A percentile compares a stretch with the other conserved stretches of the same genome.
phyloP scores from a whole-genome alignment of 495 filamentous ascomycete species.

The Jackrogersella multiformis region DNA sequence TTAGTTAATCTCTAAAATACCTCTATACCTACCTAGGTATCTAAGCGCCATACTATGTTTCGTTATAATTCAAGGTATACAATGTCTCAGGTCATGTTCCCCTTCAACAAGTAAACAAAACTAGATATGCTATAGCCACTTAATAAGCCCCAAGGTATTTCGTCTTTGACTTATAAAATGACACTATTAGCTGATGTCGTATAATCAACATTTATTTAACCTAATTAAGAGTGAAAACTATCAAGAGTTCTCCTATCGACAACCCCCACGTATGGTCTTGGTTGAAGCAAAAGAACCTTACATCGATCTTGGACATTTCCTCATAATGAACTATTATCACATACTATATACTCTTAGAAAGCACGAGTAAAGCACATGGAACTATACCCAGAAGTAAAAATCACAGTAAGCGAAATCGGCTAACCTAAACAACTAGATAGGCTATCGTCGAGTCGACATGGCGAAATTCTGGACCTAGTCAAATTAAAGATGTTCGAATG shows the following conservation, averaged over 20 bases:
- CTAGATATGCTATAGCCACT: background rate
- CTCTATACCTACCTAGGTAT: background rate
- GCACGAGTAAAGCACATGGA: background rate
- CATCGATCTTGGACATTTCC: background rate
- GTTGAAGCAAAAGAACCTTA: background rate
- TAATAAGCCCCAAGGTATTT: background rate
- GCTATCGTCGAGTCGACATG: background rate
- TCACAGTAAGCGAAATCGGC: slow-evolving; percentile 12
- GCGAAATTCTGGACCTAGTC: background rate
- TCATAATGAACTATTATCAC: background rate
- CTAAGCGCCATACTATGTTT: too few relatives aligned
- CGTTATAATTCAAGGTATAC: too few relatives aligned
- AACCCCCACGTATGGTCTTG: background rate
- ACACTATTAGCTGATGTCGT: background rate
- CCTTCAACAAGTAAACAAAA: background rate
- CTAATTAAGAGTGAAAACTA: background rate
- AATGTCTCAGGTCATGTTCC: too few relatives aligned
- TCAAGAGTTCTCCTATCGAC: background rate
- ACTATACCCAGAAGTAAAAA: background rate
- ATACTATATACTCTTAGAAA: background rate
- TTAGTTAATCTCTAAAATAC: background rate
- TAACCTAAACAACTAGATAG: slow-evolving; percentile 3
- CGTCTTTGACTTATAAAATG: background rate
- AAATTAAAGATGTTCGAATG: slow-evolving; percentile 1
- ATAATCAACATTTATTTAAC: background rate